Percentiles rank a stretch among this genome's conserved stretches.
These are phyloP conservation scores for Boletus smithii DNA, from an alignment of 1,284 basidiomycete genomes.

Conservation along the genomic window DNA sequence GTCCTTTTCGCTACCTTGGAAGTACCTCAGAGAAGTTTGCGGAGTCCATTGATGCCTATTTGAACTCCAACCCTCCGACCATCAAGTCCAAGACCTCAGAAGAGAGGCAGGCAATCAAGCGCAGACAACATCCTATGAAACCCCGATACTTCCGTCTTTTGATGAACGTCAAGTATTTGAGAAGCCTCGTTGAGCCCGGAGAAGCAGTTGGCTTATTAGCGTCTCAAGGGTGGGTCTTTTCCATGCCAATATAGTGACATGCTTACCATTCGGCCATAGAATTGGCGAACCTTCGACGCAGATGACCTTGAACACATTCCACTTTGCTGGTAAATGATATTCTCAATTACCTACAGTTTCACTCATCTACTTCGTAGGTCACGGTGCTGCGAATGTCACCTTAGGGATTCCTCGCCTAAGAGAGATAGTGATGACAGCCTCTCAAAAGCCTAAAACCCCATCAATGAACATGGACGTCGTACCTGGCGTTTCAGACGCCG, in stretches of 20 bases:
- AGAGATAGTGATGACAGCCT: conserved; percentile 99
- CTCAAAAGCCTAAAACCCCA: conserved; percentile 93
- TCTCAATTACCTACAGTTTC: not conserved
- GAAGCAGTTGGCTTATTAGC: conserved; percentile 97
- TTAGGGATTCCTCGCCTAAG: conserved; percentile 97
- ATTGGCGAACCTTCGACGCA: conserved; percentile 99
- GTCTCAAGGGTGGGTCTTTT: conserved; percentile 82
- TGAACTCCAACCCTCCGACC: conserved; percentile 68
- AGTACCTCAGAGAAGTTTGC: conserved; percentile 94
- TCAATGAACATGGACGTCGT: conserved; percentile 92
- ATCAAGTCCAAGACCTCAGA: conserved; percentile 57
- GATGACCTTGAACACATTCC: conserved; percentile 99
- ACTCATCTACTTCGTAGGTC: conserved; percentile 53
- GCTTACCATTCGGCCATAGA: conserved; percentile 41
- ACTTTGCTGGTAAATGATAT: conserved; percentile 79
- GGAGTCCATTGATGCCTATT: conserved; percentile 75
- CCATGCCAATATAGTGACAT: not conserved
- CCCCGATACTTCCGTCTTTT: conserved; percentile 70
- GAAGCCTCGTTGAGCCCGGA: conserved; percentile 92
- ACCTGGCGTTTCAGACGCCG: conserved; percentile 48
- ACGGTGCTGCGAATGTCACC: conserved; percentile 99
- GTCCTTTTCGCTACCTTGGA: conserved; percentile 81
- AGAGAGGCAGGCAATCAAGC: conserved; percentile 40
- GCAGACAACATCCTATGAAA: conserved; percentile 48
- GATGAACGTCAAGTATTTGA: conserved; percentile 91